Evolutionary conservation across 441 rosid genomes (phyloP), one percentile per base, ranked within the genome.

Genomic region (Gossypium aridum): DNA sequence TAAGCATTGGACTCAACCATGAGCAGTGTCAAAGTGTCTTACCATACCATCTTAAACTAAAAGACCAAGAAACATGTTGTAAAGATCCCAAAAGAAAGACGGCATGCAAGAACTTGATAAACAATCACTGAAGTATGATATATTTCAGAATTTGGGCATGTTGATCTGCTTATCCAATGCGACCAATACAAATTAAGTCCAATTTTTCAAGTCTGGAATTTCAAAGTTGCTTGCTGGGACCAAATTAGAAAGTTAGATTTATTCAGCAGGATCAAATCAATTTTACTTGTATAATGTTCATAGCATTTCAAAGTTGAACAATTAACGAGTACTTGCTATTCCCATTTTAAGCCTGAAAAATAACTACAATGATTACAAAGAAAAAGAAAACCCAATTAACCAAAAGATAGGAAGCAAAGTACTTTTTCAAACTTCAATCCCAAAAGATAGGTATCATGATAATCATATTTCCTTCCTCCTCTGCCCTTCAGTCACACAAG

Each of bases 161-260:
- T 51, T n/a, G 60, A 68, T 68, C 60, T 25, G 45, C 72, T 68
- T 68, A 68, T 68, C 60, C 45, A 68, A 26, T n/a, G n/a, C 5
- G 45, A 26, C 72, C 8, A 49, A 49, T 17, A 68, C 20, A 49
- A 23, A 49, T 14, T 25, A 28, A 25, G 57, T 39, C 4, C 20
- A 26, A 23, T 3, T 14, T 68, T 68, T 25, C 20, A 49, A 25
- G 39, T 49, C 26, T n/a, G 43, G 57, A 26, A 68, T 68, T 68
- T 68, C 60, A 68, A 49, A 59, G 23, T 26, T 51, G n/a, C 26
- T 47, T 47, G 20, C 14, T 0, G 12, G 45, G 45, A 68, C 26
- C 60, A 25, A 68, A 26, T 68, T 68, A 7, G 43, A 51, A 51
- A 51, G 59, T 16, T 34, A 16, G 49, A 63, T 63, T 63, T 31